Base-by-base conservation (phyloP, 371 early-diverging fungal genomes). In the Circinella umbellata region DNA sequence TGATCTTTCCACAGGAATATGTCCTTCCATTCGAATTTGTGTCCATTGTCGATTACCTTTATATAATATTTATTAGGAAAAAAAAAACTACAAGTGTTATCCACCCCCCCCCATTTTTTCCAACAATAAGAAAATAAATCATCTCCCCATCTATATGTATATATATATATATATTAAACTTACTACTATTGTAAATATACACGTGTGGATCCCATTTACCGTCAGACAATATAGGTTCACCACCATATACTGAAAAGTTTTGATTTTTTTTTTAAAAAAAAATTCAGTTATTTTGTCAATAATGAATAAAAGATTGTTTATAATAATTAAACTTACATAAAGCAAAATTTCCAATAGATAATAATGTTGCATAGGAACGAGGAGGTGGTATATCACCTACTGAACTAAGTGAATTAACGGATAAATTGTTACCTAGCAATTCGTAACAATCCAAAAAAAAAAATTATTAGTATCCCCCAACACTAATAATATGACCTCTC, bases 1-100 rank as follows among this genome's bases (percentile, higher is more conserved):
- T 69, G 86, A 87, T 69, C 93, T 87, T 42, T 91, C 92, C 14
- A 73, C 70, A 38, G 91, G 90, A 46, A 80, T 68, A 48, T 76
- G 77, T 11, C 90, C 91, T 49, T 87, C 86, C 75, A 91, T 84
- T 6, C 72, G 71, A 20, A 86, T 73, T n/a, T 78, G 76, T 51
- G 72, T 77, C 90, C 90, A 90, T 66, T 84, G 85, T 65, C 77
- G 80, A 49, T 76, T 76, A 62, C 73, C 80, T 51, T 13, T 14
- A 13, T 51, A 5, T 17, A 17, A 4, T 14, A 15, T 5, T n/a
- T 8, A 17, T 51, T 51, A 51, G 51, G 6, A 51, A 51, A 51
- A 13, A 8, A 51, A 42, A 9, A 9, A 42, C 0, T 42, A 42
- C 11, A 42, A 42, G 6, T 42, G 1, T 1, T 42, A 11, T n/a